Percentiles rank a stretch among this genome's conserved stretches.
Evolutionary conservation across 345 rosid species (phyloP).

Genomic region (Euphorbia tirucalli): DNA sequence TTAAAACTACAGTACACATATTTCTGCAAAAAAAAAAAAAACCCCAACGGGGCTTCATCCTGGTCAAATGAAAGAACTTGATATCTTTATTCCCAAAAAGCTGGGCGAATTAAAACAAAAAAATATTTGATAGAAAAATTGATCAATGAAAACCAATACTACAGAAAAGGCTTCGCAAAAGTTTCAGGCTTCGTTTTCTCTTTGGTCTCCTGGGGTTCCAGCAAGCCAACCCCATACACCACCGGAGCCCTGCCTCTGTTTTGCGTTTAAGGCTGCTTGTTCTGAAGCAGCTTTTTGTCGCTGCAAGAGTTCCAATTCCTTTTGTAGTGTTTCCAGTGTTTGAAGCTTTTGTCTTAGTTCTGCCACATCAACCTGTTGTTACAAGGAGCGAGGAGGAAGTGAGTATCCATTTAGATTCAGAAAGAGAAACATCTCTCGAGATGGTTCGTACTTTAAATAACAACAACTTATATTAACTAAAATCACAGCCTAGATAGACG

Average conservation of each 20-base stretch:
- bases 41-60: neutral
- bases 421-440: neutral
- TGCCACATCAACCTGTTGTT: constrained; percentile 88
- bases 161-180: neutral
- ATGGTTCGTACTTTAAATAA: neutral
- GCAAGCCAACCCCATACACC: constrained; percentile 99
- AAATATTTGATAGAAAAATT: neutral
- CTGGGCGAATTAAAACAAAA: neutral
- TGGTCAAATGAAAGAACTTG: constrained; percentile 16
- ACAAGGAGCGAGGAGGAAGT: constrained; percentile 16
- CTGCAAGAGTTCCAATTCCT: constrained; percentile 86
- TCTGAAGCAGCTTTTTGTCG: constrained; percentile 97
- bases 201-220: constrained; percentile 51
- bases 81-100: constrained; percentile 30
- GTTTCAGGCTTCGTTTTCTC: constrained; percentile 32
- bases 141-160: constrained; percentile 1
- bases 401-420: neutral
- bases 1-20: constrained; percentile 14
- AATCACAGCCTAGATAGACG: neutral
- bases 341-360: constrained; percentile 93
- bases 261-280: constrained; percentile 74
- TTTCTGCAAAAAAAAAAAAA: constrained; percentile 27
- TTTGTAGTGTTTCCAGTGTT: constrained; percentile 73
- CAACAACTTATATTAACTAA: neutral
- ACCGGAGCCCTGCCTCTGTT: constrained; percentile 71